phyloP scores from a whole-genome alignment of 2,329 filamentous ascomycete species.

The Calonectria leucothoes region DNA sequence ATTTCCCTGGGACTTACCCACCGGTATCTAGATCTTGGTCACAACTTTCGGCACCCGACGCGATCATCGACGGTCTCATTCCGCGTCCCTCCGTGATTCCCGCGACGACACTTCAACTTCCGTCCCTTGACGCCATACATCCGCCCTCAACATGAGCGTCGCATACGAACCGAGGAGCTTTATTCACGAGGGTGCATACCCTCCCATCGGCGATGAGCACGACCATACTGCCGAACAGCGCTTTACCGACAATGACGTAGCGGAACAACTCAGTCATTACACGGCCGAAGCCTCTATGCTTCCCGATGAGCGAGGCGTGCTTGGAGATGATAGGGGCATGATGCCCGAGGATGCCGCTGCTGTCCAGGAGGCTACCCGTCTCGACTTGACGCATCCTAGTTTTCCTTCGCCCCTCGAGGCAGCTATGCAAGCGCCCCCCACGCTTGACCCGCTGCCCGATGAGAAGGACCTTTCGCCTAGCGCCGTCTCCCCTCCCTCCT shows the following conservation, averaged over 20 bases:
- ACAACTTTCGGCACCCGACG: constrained; percentile 4
- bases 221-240: constrained; percentile 55
- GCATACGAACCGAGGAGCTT: constrained; percentile 64
- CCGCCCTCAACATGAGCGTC: constrained; percentile 58
- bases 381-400: constrained; percentile 50
- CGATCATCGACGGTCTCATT: constrained; percentile 22
- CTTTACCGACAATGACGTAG: constrained; percentile 56
- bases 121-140: constrained; percentile 22
- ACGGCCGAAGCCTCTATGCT: constrained; percentile 53
- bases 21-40: background rate
- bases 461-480: constrained; percentile 50
- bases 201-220: constrained; percentile 58
- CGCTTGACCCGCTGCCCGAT: constrained; percentile 47
- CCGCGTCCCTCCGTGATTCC: constrained; percentile 26
- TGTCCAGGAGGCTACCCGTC: constrained; percentile 51
- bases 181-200: constrained; percentile 60
- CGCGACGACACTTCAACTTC: constrained; percentile 24
- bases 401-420: constrained; percentile 51
- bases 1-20: background rate
- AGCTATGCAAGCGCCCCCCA: constrained; percentile 44
- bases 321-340: constrained; percentile 49
- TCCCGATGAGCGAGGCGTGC: constrained; percentile 51
- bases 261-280: constrained; percentile 57
- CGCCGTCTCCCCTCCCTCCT: constrained; percentile 46
- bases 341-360: constrained; percentile 53